phyloP scores from a whole-genome alignment of 164 flowering plant genomes.

The Stephania yunnanensis region DNA sequence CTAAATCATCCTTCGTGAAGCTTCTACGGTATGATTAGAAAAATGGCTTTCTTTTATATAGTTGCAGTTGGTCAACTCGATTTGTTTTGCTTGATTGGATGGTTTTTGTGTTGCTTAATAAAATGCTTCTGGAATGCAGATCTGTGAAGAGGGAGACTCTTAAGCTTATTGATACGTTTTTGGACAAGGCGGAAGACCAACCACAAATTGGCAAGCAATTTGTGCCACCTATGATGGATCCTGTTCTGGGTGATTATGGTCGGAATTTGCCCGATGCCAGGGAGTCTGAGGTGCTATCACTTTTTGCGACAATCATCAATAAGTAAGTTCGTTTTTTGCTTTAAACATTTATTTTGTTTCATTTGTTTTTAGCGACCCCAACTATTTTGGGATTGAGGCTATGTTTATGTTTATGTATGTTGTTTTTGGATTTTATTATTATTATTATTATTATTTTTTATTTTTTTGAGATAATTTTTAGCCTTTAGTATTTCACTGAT shows the following conservation, averaged over 20 bases:
- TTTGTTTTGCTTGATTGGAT: neutral
- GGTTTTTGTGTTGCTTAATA: neutral
- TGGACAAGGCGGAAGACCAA: slow-evolving; percentile 98
- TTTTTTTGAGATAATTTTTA: too few species aligned
- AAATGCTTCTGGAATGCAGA: slow-evolving; percentile 32
- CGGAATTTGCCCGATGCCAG: slow-evolving; percentile 98
- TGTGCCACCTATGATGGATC: slow-evolving; percentile 99
- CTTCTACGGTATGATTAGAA: slow-evolving; percentile 57
- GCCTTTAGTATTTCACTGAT: too few species aligned
- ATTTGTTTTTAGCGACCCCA: too few species aligned
- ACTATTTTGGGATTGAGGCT: too few species aligned
- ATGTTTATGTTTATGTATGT: too few species aligned
- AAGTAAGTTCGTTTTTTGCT: slow-evolving; percentile 41
- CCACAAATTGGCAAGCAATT: slow-evolving; percentile 94
- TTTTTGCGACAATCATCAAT: slow-evolving; percentile 92
- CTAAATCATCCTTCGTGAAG: slow-evolving; percentile 81
- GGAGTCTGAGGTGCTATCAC: slow-evolving; percentile 95
- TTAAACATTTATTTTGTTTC: too few species aligned
- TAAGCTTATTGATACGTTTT: slow-evolving; percentile 90
- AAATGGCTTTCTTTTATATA: neutral
- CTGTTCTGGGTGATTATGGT: slow-evolving; percentile 91
- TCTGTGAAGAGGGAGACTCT: slow-evolving; percentile 97
- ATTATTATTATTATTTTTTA: too few species aligned
- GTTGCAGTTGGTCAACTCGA: neutral
- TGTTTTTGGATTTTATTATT: too few species aligned